Conservation (phyloP, 208 protist genomes). For the Leishmania arabica region DNA sequence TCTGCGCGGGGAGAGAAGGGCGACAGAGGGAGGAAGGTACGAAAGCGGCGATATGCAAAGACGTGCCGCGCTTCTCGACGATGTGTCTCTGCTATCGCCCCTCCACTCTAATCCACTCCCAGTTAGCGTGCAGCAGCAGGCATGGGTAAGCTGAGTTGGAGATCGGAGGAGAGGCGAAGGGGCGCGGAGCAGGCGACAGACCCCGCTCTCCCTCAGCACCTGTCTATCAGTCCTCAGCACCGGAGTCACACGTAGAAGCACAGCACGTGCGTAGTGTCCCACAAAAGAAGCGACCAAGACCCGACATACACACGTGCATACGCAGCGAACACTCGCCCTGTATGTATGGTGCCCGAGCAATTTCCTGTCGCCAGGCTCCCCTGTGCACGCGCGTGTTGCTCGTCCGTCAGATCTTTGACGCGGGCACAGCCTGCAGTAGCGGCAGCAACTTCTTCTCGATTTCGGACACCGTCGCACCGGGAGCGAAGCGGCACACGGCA, state of each 20-base stretch:
- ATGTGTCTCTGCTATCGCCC: not conserved
- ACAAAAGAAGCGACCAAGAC: not conserved
- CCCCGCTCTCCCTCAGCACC: not conserved
- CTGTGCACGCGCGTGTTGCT: not conserved
- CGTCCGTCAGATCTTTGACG: slow-evolving; percentile 1
- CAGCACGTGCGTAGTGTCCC: not conserved
- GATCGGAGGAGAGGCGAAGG: not conserved
- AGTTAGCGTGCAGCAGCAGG: not conserved
- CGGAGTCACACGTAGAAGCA: not conserved
- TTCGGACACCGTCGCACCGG: slow-evolving; percentile 44
- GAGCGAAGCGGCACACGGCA: slow-evolving; percentile 71
- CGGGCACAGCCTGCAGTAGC: slow-evolving; percentile 24
- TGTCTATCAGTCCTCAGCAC: not conserved
- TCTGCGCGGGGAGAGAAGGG: not conserved
- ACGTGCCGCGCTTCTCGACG: not conserved
- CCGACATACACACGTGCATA: not conserved
- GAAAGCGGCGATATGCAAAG: not conserved
- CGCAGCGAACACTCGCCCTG: not conserved
- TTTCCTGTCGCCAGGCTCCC: not conserved
- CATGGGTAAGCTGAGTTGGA: not conserved
- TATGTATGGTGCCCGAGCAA: not conserved
- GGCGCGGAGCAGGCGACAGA: not conserved
- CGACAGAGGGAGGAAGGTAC: not conserved
- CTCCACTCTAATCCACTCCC: not conserved
- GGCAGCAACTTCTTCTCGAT: slow-evolving; percentile 74